Conservation (phyloP, 352 stramenopile species). For the Pythium insidiosum region DNA sequence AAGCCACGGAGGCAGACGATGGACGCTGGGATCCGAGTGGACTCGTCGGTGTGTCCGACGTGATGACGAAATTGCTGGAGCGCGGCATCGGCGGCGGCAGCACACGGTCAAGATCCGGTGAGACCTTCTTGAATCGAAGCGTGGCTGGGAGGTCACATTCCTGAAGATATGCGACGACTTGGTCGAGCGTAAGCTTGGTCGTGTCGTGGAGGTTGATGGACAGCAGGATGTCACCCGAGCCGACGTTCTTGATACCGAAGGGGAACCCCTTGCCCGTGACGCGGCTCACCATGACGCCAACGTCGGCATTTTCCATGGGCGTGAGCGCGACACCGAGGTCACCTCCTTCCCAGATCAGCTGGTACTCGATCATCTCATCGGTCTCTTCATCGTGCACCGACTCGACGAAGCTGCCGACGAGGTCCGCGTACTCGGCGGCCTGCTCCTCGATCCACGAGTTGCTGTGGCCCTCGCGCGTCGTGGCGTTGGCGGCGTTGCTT, state of each 20-base stretch:
- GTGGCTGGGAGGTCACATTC: slow-evolving; percentile 80
- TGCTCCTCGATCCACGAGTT: slow-evolving; percentile 78
- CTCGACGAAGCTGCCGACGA: slow-evolving; percentile 81
- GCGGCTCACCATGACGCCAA: slow-evolving; percentile 66
- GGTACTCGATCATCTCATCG: slow-evolving; percentile 84
- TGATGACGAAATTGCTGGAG: slow-evolving; percentile 65
- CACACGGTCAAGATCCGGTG: slow-evolving; percentile 32
- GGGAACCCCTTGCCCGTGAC: slow-evolving; percentile 83
- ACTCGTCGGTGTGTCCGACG: slow-evolving; percentile 45
- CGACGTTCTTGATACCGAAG: slow-evolving; percentile 86
- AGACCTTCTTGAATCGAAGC: slow-evolving; percentile 82
- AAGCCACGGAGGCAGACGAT: not conserved
- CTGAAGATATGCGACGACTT: slow-evolving; percentile 77
- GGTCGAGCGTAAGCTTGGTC: slow-evolving; percentile 67
- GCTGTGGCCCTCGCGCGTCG: slow-evolving; percentile 5
- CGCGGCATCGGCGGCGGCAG: slow-evolving; percentile 29
- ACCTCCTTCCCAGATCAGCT: slow-evolving; percentile 84
- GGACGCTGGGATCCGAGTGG: slow-evolving; percentile 27
- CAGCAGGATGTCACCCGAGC: slow-evolving; percentile 65
- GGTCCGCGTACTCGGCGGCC: slow-evolving; percentile 73
- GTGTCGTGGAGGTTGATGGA: slow-evolving; percentile 82
- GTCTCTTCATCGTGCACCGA: slow-evolving; percentile 76
- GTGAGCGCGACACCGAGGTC: slow-evolving; percentile 81
- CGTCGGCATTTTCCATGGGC: slow-evolving; percentile 43
- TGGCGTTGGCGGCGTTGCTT: not conserved